phyloP scores from a whole-genome alignment of 306 rosid genomes.

The Begonia peltatifolia region DNA sequence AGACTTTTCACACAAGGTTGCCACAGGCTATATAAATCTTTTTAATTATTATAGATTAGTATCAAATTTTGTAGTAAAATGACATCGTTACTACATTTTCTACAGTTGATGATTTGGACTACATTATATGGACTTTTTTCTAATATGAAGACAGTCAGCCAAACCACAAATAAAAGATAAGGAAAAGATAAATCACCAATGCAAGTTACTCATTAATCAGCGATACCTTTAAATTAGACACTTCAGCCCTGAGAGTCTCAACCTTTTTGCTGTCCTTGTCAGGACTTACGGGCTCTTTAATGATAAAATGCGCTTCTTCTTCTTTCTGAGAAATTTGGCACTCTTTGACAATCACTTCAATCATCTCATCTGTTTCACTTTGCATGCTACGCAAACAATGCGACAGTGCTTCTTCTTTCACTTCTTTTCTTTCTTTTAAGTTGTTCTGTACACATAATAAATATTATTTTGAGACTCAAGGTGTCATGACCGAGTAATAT shows the following conservation, averaged over 20 bases:
- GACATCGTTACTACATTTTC: too few relatives aligned
- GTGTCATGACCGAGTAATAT: too few relatives aligned
- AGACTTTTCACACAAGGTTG: too few relatives aligned
- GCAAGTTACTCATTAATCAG: slow-evolving; percentile 3
- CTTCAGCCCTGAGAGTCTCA: slow-evolving; percentile 38
- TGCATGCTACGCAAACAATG: slow-evolving; percentile 4
- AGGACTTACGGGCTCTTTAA: slow-evolving; percentile 28
- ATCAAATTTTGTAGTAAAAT: too few relatives aligned
- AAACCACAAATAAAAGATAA: neutral
- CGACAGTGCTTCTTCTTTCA: slow-evolving; percentile 13
- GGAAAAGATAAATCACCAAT: slow-evolving; percentile 2
- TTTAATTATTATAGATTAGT: too few relatives aligned
- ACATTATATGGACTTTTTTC: too few relatives aligned
- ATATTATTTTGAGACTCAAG: slow-evolving; percentile 1
- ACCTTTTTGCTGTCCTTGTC: slow-evolving; percentile 20
- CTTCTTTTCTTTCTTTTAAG: slow-evolving; percentile 16
- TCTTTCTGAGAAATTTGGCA: slow-evolving; percentile 28
- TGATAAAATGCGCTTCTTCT: slow-evolving; percentile 22
- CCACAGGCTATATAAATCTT: too few relatives aligned
- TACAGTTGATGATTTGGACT: too few relatives aligned
- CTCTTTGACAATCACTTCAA: slow-evolving; percentile 24
- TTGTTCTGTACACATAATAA: slow-evolving; percentile 13
- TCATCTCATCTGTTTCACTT: slow-evolving; percentile 17
- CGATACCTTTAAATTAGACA: slow-evolving; percentile 47
- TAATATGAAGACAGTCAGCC: neutral